Conservation (phyloP, 2,329 filamentous ascomycete species). For the Phoma sp. region DNA sequence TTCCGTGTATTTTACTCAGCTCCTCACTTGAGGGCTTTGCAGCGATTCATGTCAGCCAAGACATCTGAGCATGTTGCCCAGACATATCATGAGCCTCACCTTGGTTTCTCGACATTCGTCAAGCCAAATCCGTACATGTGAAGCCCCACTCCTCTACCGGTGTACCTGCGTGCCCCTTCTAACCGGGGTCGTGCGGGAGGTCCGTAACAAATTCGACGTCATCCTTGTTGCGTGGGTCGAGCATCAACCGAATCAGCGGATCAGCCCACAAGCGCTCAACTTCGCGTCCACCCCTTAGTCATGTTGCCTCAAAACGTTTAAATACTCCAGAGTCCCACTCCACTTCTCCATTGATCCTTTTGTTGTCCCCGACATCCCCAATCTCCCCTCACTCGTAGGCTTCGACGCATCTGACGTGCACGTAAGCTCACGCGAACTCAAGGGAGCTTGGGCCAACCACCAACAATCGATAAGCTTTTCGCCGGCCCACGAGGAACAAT, state of each 20-base stretch:
- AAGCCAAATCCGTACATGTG: neutral
- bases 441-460: constrained; percentile 13
- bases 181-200: constrained; percentile 7
- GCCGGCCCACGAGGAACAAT: neutral
- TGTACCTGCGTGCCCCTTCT: constrained; percentile 10
- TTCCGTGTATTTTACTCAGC: neutral
- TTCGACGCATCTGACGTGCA: constrained; percentile 10
- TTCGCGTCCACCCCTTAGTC: constrained; percentile 18
- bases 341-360: constrained; percentile 5
- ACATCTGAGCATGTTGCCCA: constrained; percentile 1
- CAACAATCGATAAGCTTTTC: constrained; percentile 10
- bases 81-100: constrained; percentile 7
- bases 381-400: neutral
- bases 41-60: neutral
- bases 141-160: constrained; percentile 8
- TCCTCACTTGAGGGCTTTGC: neutral
- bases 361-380: neutral
- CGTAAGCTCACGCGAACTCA: constrained; percentile 13
- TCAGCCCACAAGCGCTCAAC: constrained; percentile 17
- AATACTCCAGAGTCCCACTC: constrained; percentile 17
- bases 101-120: constrained; percentile 1
- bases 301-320: constrained; percentile 7
- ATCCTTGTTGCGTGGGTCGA: constrained; percentile 16
- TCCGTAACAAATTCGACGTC: constrained; percentile 8
- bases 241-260: constrained; percentile 13